Percentiles rank a stretch among this genome's conserved stretches.
Conservation (phyloP, 306 rosid species). For the Trifolium repens region DNA sequence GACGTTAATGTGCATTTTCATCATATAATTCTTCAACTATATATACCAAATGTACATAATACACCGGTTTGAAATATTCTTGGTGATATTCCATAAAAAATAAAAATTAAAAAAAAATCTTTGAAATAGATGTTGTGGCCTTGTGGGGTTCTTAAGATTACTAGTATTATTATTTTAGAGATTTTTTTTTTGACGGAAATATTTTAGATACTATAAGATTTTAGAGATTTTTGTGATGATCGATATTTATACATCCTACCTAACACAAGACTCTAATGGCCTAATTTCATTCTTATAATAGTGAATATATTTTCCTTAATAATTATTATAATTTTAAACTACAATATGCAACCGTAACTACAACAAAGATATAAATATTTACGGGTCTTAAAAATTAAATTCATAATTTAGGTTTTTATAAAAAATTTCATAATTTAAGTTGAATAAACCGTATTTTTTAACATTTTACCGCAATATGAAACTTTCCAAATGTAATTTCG, state of each 20-base stretch:
- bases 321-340: background rate
- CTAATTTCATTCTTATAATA: no score
- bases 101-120: background rate
- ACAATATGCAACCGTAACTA: no score
- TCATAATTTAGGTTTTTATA: no score
- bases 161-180: background rate
- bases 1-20: constrained; percentile 42
- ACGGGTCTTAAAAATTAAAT: no score
- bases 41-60: background rate
- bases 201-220: no score
- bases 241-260: constrained; percentile 31
- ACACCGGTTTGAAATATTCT: constrained; percentile 30
- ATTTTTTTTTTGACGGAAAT: no score
- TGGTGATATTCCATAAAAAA: background rate
- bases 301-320: background rate
- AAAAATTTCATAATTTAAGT: no score
- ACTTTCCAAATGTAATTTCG: no score
- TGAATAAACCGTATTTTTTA: no score
- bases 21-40: constrained; percentile 37
- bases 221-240: constrained; percentile 35
- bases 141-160: constrained; percentile 36
- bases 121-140: constrained; percentile 24
- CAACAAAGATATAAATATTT: no score
- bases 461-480: no score
- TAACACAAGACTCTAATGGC: constrained; percentile 4